Conservation (phyloP, 192 early-diverging fungal genomes). For the Backusella sp. region DNA sequence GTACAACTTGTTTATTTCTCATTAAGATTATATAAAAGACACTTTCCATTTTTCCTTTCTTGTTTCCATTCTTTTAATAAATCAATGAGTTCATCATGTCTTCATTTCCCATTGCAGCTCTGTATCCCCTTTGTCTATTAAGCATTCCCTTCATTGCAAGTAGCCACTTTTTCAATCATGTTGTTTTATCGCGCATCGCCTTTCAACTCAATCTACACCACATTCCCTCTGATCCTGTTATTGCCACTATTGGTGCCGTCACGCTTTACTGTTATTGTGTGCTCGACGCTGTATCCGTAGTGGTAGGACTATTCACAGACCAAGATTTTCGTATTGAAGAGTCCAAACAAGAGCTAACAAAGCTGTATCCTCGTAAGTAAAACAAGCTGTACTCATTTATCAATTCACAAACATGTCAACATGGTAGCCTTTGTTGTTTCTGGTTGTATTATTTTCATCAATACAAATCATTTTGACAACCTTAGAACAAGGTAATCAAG, state of each 20-base stretch:
- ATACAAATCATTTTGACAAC: neutral
- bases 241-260: neutral
- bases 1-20: no score
- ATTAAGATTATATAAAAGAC: no score
- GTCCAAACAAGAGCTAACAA: neutral
- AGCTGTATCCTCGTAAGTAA: neutral
- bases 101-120: neutral
- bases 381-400: neutral
- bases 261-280: neutral
- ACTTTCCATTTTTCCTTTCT: neutral
- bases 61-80: neutral
- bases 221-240: neutral
- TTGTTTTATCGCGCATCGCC: neutral
- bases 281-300: neutral
- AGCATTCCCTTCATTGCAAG: constrained; percentile 1
- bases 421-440: neutral
- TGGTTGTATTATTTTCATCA: neutral
- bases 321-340: neutral
- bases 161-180: neutral
- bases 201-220: neutral
- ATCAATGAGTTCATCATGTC: neutral
- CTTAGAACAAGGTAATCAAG: neutral
- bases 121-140: neutral
- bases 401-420: neutral
- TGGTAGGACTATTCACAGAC: neutral